Conservation (phyloP, 352 stramenopile species). For the Thalassiosira exigua region DNA sequence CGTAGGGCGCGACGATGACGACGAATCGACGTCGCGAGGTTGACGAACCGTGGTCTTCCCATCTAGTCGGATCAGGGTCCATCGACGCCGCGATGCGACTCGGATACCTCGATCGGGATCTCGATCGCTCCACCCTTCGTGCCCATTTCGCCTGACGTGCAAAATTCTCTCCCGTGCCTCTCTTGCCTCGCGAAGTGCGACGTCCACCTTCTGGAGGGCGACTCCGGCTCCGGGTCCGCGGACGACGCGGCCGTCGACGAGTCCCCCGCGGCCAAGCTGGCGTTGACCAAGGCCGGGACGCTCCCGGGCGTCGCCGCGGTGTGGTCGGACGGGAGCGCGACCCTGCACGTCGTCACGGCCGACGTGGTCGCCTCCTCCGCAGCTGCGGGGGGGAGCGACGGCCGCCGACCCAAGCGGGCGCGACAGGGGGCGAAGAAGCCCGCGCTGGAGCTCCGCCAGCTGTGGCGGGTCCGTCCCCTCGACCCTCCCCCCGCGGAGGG, state of each 20-base stretch:
- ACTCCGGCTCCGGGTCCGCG: constrained; percentile 6
- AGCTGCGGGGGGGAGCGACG: constrained; percentile 15
- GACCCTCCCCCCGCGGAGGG: background rate
- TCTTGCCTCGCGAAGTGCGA: constrained; percentile 31
- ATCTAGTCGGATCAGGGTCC: too few relatives aligned
- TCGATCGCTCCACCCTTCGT: too few relatives aligned
- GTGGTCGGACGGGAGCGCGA: constrained; percentile 78
- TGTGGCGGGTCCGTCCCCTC: constrained; percentile 68
- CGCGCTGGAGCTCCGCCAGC: constrained; percentile 59
- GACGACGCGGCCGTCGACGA: constrained; percentile 14
- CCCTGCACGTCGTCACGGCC: constrained; percentile 69
- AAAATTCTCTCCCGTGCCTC: background rate
- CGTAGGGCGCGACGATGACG: too few relatives aligned
- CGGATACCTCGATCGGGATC: too few relatives aligned
- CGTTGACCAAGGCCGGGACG: constrained; percentile 56
- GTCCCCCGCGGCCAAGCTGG: constrained; percentile 39
- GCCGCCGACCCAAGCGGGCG: constrained; percentile 41
- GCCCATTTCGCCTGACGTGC: too few relatives aligned
- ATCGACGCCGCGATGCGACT: too few relatives aligned
- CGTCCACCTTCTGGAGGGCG: constrained; percentile 22
- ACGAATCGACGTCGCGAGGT: too few relatives aligned
- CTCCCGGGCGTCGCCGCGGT: constrained; percentile 70
- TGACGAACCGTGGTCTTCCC: too few relatives aligned
- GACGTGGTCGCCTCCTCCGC: constrained; percentile 17
- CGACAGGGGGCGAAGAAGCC: constrained; percentile 43